A percentile compares a stretch with the other conserved stretches of the same genome.
Conservation (phyloP, 257 asterid genomes). For the Leonotis leonurus region DNA sequence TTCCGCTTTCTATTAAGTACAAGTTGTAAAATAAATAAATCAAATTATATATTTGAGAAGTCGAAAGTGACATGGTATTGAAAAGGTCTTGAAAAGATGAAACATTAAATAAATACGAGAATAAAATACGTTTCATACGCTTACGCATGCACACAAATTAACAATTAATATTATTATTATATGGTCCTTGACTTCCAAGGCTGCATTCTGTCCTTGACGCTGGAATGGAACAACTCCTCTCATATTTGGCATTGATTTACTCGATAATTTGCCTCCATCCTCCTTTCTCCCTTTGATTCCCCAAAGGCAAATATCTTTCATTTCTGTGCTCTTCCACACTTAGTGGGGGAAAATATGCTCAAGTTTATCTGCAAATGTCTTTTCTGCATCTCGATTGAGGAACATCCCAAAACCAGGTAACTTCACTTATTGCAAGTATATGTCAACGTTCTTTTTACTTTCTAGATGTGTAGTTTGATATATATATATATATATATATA, state of each 20-base stretch:
- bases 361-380: constrained; percentile 17
- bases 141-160: neutral
- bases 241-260: constrained; percentile 26
- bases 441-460: neutral
- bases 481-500: too few relatives aligned
- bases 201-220: constrained; percentile 22
- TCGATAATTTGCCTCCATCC: constrained; percentile 18
- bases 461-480: too few relatives aligned
- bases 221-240: neutral
- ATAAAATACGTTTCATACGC: neutral
- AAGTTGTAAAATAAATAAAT: neutral
- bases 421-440: neutral
- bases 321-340: neutral
- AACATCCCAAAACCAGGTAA: constrained; percentile 27
- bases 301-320: neutral
- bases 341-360: neutral
- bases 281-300: neutral
- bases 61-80: neutral
- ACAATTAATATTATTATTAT: too few relatives aligned
- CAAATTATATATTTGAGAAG: neutral
- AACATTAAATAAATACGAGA: neutral
- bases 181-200: constrained; percentile 32
- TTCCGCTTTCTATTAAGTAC: neutral
- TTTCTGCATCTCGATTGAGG: constrained; percentile 16
- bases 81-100: neutral